Conservation (phyloP, 352 stramenopile genomes). For the Pythium aristosporum region DNA sequence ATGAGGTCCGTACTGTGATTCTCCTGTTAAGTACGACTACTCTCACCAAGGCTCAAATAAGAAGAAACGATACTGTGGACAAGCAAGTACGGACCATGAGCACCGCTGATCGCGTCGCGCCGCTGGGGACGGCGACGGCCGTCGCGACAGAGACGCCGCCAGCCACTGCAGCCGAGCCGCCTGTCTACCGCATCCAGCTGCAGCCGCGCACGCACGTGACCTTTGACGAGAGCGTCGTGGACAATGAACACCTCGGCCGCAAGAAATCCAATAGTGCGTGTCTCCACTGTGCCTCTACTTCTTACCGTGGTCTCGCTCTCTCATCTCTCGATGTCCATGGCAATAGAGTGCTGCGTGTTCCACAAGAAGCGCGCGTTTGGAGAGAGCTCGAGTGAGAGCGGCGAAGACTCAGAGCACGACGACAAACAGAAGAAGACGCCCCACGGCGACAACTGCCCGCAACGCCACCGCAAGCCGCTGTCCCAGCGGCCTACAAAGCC, state of each 20-base stretch:
- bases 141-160: conserved; percentile 25
- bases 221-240: conserved; percentile 88
- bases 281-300: neutral
- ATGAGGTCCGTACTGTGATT: conserved; percentile 18
- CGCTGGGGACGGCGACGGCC: conserved; percentile 25
- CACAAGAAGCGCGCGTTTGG: conserved; percentile 92
- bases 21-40: conserved; percentile 1
- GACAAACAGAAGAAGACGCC: conserved; percentile 21
- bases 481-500: conserved; percentile 28
- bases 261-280: conserved; percentile 89
- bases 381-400: conserved; percentile 91
- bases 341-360: conserved; percentile 90
- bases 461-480: conserved; percentile 28
- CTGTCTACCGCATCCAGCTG: conserved; percentile 72
- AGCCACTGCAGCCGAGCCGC: conserved; percentile 21
- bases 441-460: conserved; percentile 20
- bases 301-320: too few species aligned
- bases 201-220: conserved; percentile 79
- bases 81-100: conserved; percentile 27
- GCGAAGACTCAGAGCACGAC: conserved; percentile 54
- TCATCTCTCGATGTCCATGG: too few species aligned
- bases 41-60: neutral
- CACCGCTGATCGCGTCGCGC: conserved; percentile 17
- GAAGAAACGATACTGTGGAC: neutral
- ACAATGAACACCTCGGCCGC: conserved; percentile 91